Base-by-base conservation (phyloP, 2,329 filamentous ascomycete species). In the Exophiala oligosperma region DNA sequence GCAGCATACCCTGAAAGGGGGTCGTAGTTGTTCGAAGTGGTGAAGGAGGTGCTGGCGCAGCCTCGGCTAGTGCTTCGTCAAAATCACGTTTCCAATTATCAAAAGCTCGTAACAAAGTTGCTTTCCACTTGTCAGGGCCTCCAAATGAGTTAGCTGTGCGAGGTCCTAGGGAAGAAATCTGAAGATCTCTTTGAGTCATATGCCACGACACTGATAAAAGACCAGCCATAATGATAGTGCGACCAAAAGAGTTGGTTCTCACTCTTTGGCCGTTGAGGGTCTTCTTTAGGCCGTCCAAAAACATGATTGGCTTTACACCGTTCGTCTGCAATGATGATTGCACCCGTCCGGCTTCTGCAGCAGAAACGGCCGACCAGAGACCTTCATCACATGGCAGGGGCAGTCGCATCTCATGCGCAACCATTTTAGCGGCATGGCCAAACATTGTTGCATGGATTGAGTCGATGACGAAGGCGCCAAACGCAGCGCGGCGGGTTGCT, bases 401-500 rank as follows among this genome's bases (percentile, higher is more conserved):
- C 6, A 97, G 81, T 49, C 91, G 86, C 84, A 99, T 90, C 73
- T 97, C 94, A 68, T 97, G 92, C 1, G 92, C 91, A 5, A 96
- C 92, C 93, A 97, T 97, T 46, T 95, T 92, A 0, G 91, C 93
- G 1, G 92, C 94, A 73, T 97, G 94, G 0, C 93, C 94, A 73
- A 97, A 97, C 89, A 97, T 96, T 40, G 91, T 96, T 1, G 92
- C 92, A 72, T 97, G 94, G 1, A 92, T 94, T 4, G 92, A 96
- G 72, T 99, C 94, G 64, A 97, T 88, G 49, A 97, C 85, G 70
- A 97, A 97, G 0, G 94, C 93, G 0, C 90, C 92, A 75, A 96
- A 97, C 0, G 93, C 94, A 2, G 89, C 91, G 59, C 94, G 85
- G 29, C 91, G 83, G 0, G 92, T 97, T 1, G 92, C 90, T 72